phyloP scores from a whole-genome alignment of 2,329 filamentous ascomycete genomes.

The Apiospora sp. region DNA sequence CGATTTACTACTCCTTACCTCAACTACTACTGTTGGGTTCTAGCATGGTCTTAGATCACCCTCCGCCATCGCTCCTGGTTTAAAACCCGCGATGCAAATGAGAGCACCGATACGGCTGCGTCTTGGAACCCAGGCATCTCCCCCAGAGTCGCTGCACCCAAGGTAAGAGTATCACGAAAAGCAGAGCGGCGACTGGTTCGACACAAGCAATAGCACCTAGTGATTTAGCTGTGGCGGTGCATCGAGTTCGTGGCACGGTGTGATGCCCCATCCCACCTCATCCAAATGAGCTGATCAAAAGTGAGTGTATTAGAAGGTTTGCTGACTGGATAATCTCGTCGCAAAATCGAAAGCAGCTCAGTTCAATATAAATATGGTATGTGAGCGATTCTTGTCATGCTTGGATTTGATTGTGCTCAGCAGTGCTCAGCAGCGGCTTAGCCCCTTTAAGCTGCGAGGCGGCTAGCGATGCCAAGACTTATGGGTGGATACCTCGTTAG shows the following conservation, averaged over 20 bases:
- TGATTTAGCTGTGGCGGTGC: neutral
- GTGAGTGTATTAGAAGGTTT: neutral
- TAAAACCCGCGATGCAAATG: neutral
- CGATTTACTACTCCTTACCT: neutral
- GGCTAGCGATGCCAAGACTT: neutral
- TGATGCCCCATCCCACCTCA: neutral
- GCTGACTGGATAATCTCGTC: no score
- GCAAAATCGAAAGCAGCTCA: neutral
- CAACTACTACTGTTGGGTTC: neutral
- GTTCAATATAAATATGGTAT: neutral
- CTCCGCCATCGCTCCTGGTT: neutral
- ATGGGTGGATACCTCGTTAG: neutral
- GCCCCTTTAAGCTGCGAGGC: slow-evolving; percentile 9
- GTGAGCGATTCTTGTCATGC: neutral
- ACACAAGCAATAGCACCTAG: neutral
- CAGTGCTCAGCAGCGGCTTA: neutral
- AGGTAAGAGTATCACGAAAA: neutral
- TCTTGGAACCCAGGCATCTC: neutral
- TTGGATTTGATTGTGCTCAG: neutral
- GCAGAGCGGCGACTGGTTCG: neutral
- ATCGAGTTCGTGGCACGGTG: neutral
- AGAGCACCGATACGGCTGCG: neutral
- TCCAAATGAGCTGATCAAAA: neutral
- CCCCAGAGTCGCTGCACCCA: neutral
- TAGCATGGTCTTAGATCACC: neutral